Conservation (phyloP, 768 basidiomycete genomes). For the Xanthoconium stramineum region DNA sequence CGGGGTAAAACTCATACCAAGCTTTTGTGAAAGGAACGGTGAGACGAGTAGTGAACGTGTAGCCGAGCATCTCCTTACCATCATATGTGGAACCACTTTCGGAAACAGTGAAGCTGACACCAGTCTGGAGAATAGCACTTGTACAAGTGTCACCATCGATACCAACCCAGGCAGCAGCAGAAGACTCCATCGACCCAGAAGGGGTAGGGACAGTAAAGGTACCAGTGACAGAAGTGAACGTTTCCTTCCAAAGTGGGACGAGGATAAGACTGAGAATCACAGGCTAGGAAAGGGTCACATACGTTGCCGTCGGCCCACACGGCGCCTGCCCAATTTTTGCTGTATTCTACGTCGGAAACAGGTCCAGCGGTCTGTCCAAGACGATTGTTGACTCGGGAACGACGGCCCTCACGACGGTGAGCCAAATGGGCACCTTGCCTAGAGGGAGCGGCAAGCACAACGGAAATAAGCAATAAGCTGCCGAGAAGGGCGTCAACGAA, state of each 20-base stretch:
- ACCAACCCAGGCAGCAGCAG: constrained; percentile 12
- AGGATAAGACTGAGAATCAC: not conserved
- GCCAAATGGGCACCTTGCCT: not conserved
- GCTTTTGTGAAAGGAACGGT: not conserved
- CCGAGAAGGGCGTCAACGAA: not conserved
- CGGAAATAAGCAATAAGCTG: not conserved
- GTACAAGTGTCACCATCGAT: constrained; percentile 5
- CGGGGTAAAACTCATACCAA: not conserved
- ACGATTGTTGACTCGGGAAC: not conserved
- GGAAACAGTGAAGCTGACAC: not conserved
- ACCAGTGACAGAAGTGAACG: constrained; percentile 5
- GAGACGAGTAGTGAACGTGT: not conserved
- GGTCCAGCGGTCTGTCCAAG: not conserved
- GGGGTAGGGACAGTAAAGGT: constrained; percentile 7
- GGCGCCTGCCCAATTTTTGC: constrained; percentile 11
- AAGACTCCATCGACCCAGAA: not conserved
- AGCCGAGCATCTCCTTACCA: not conserved
- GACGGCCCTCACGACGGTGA: not conserved
- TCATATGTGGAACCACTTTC: not conserved
- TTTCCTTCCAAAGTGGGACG: not conserved
- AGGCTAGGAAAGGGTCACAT: not conserved
- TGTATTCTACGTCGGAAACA: not conserved
- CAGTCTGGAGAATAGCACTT: constrained; percentile 1
- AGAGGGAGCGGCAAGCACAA: not conserved
- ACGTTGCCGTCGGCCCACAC: not conserved